phyloP scores from a whole-genome alignment of 192 early-diverging fungal species.

The Oehlia diaphana region DNA sequence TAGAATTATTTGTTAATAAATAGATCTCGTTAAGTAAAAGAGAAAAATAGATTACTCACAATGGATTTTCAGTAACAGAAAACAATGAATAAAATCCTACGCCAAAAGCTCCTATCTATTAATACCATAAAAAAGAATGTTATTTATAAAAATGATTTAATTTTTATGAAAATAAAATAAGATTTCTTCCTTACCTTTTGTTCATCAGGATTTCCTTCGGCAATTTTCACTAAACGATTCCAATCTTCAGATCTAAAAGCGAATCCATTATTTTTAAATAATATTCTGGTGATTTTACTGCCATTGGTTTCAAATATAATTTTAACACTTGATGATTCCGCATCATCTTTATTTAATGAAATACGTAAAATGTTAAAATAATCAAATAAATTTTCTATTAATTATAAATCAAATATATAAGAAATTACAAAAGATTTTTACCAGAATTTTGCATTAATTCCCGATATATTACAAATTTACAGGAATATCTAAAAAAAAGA shows the following conservation, averaged over 20 bases:
- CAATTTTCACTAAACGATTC: constrained; percentile 80
- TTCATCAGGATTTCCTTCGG: constrained; percentile 92
- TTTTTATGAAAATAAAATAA: neutral
- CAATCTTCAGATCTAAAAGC: constrained; percentile 81
- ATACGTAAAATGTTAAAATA: constrained; percentile 4
- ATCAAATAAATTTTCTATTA: too few species aligned
- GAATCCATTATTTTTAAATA: constrained; percentile 84
- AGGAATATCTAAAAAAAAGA: constrained; percentile 62
- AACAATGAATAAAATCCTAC: constrained; percentile 91
- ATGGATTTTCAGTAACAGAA: constrained; percentile 85
- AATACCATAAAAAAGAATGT: neutral
- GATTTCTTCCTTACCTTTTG: constrained; percentile 31
- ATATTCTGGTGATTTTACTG: constrained; percentile 36
- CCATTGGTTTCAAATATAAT: constrained; percentile 59
- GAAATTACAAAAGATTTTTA: constrained; percentile 16
- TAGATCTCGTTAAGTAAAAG: neutral
- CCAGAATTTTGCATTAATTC: constrained; percentile 75
- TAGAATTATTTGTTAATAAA: neutral
- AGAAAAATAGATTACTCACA: constrained; percentile 46
- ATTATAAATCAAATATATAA: neutral
- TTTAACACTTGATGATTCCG: constrained; percentile 57
- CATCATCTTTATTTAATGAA: constrained; percentile 64
- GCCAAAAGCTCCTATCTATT: constrained; percentile 73
- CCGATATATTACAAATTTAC: constrained; percentile 83
- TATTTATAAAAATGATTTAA: neutral